A percentile compares a stretch with the other conserved stretches of the same genome.
Conservation (phyloP, 2,329 filamentous ascomycete genomes). For the Gnomoniopsis smithogilvyi region DNA sequence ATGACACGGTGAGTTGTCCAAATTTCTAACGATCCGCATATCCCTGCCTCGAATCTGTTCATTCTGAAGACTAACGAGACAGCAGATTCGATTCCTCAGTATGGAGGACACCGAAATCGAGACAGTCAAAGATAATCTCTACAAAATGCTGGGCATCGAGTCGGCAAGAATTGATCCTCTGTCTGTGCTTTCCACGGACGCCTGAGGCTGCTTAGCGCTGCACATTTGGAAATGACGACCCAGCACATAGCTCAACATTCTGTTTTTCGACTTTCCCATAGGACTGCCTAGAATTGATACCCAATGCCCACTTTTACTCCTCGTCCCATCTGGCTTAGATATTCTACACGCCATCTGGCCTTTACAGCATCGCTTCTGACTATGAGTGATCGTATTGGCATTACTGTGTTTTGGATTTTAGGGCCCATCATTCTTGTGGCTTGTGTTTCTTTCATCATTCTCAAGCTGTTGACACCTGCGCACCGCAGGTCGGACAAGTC, state of each 20-base stretch:
- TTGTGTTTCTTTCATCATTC: conserved; percentile 5
- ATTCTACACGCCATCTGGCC: not conserved
- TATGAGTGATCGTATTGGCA: conserved; percentile 13
- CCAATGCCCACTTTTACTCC: conserved; percentile 9
- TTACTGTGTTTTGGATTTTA: conserved; percentile 12
- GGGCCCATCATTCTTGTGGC: conserved; percentile 12
- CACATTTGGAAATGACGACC: conserved; percentile 8
- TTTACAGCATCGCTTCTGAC: conserved; percentile 16
- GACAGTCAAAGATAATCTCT: conserved; percentile 55
- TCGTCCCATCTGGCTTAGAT: not conserved
- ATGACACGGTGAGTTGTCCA: conserved; percentile 66
- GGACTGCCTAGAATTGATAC: conserved; percentile 16
- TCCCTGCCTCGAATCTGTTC: too few relatives aligned
- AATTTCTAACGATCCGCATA: not conserved
- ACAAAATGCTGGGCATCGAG: conserved; percentile 42
- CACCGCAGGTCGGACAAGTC: not conserved
- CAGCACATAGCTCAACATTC: conserved; percentile 2
- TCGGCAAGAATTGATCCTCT: conserved; percentile 17
- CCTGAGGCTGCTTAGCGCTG: conserved; percentile 1
- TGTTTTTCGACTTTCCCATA: not conserved
- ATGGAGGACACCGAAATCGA: conserved; percentile 60
- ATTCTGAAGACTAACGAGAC: not conserved
- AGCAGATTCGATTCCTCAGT: conserved; percentile 63
- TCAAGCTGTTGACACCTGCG: not conserved
- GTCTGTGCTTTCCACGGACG: conserved; percentile 8